phyloP scores from a whole-genome alignment of 805 yeast genomes.

The Kluyveromyces wickerhamii region DNA sequence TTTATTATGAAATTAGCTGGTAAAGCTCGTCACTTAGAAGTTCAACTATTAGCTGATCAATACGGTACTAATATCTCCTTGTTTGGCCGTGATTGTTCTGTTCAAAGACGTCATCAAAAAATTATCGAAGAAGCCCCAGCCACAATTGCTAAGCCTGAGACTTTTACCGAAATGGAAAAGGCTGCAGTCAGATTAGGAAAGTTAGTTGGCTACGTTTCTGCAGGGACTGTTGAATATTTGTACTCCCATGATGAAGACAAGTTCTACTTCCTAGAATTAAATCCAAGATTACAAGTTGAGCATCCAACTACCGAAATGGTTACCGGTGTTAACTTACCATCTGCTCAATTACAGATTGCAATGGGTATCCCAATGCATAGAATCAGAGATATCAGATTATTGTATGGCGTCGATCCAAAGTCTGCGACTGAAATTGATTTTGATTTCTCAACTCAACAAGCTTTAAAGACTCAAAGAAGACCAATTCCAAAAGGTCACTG shows the following conservation, averaged over 20 bases:
- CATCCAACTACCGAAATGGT: conserved; percentile 99
- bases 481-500: conserved; percentile 98
- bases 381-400: conserved; percentile 83
- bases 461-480: conserved; percentile 73
- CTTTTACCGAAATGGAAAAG: conserved; percentile 86
- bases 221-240: conserved; percentile 97
- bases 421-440: conserved; percentile 86
- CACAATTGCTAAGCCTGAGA: conserved; percentile 79
- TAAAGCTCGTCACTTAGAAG: conserved; percentile 95
- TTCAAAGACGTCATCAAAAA: conserved; percentile 98
- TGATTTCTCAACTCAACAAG: conserved; percentile 66
- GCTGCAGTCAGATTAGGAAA: conserved; percentile 97
- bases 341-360: conserved; percentile 97
- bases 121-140: conserved; percentile 99
- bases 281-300: conserved; percentile 98
- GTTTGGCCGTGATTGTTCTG: conserved; percentile 99
- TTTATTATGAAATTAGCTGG: conserved; percentile 98
- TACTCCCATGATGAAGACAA: conserved; percentile 91
- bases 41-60: conserved; percentile 95
- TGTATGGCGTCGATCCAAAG: conserved; percentile 95
- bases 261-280: conserved; percentile 91
- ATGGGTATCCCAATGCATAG: conserved; percentile 99
- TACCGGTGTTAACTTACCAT: conserved; percentile 95
- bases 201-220: conserved; percentile 96
- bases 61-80: conserved; percentile 95